These are phyloP conservation scores for Silene uniflora DNA, from an alignment of 148 eudicot species.

Conservation along the genomic window DNA sequence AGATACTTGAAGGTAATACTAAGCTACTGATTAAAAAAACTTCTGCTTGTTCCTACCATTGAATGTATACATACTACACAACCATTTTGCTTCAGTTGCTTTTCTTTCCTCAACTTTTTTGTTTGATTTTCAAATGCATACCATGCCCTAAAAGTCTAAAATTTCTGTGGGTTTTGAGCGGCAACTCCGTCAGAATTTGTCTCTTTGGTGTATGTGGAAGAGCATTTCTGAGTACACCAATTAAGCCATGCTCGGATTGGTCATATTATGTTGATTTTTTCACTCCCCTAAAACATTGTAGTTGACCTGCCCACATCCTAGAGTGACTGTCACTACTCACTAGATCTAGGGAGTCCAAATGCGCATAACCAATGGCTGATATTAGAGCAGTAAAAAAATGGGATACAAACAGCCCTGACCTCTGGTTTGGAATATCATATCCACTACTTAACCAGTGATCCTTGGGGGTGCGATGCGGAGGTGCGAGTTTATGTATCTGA, in stretches of 20 bases:
- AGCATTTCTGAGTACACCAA: not conserved
- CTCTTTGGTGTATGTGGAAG: not conserved
- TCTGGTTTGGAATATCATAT: no score
- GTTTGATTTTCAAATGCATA: conserved; percentile 3
- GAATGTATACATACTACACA: not conserved
- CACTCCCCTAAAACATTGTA: not conserved
- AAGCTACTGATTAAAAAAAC: not conserved
- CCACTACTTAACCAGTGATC: not conserved
- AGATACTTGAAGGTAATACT: conserved; percentile 90
- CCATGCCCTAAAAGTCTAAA: not conserved
- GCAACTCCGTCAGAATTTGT: not conserved
- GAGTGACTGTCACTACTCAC: not conserved
- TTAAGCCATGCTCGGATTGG: not conserved
- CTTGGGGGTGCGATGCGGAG: not conserved
- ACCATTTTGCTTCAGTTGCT: not conserved
- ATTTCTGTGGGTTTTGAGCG: not conserved
- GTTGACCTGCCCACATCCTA: not conserved
- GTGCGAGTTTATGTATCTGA: not conserved
- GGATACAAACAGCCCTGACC: not conserved
- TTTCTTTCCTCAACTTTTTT: not conserved
- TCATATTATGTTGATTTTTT: not conserved
- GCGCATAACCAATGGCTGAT: not conserved
- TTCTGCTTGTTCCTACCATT: not conserved
- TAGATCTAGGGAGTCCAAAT: not conserved
- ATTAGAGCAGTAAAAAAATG: not conserved